Base-by-base conservation (phyloP, 768 basidiomycete species). In the Tylopilus sp. region DNA sequence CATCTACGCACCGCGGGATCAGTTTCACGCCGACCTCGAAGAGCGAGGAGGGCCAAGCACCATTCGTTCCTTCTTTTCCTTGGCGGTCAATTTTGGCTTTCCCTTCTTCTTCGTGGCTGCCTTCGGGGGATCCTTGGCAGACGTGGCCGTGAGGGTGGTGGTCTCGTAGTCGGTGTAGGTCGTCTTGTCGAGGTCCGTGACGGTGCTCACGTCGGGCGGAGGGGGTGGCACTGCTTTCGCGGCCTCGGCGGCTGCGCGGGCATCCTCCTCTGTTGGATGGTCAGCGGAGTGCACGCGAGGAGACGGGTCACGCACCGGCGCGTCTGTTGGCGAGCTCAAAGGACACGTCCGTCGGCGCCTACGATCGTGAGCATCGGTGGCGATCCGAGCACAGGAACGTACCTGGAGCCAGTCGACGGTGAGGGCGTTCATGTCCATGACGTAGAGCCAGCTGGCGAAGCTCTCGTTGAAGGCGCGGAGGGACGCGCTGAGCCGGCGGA, bases 351-450 rank as follows among this genome's bases (percentile, higher is more conserved):
- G 76, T 77, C 0, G 86, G 85, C 22, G 83, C 82, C 86, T 87
- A 36, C 4, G 38, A 28, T 47, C 22, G 16, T 11, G 31, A 33
- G 31, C 12, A 4, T 4, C 14, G 33, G 5, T 12, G 33, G 25
- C 12, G 36, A 28, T 40, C 8, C 4, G 29, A 38, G 0, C 19
- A 31, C 3, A 1, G 6, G 28, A 7, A 38, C 63, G 12, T 56
- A 86, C 92, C 78, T 94, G 87, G 1, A 82, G 84, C 92, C 92
- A 97, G 66, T 97, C 94, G 0, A 85, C 85, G n/a, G 92, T 93
- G 52, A 96, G 79, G 3, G 92, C 85, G 65, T 95, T 93, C 92
- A 98, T 96, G 65, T 91, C 87, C 83, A 95, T 86, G 22, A 86
- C 83, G 66, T 94, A 95, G 12, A 96, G 71, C 81, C 85, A 95